Evolutionary conservation across 805 yeast species (phyloP).

Genomic region (Wickerhamomyces hampshirensis): DNA sequence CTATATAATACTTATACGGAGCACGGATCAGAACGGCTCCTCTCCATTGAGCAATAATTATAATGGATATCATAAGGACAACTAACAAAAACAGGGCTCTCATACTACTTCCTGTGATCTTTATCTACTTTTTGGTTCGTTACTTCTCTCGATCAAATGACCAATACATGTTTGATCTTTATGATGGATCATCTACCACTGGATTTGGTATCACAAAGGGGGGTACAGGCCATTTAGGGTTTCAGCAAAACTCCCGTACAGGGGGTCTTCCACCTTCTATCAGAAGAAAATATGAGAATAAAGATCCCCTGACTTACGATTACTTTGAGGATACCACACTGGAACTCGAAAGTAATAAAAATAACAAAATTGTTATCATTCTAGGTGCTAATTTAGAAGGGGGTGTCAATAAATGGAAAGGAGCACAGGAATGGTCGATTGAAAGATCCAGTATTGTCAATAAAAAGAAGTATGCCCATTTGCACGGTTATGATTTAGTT

Average conservation of each 20-base stretch:
- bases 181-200: slow-evolving; percentile 18
- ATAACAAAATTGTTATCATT: slow-evolving; percentile 31
- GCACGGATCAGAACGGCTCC: no score
- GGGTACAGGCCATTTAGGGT: slow-evolving; percentile 23
- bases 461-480: slow-evolving; percentile 42
- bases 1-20: no score
- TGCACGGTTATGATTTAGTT: slow-evolving; percentile 44
- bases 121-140: neutral
- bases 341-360: slow-evolving; percentile 7
- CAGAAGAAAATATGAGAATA: slow-evolving; percentile 9
- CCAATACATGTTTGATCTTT: slow-evolving; percentile 14
- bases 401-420: slow-evolving; percentile 36
- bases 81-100: no score
- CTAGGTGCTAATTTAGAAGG: slow-evolving; percentile 38
- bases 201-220: slow-evolving; percentile 25
- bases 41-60: no score
- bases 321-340: slow-evolving; percentile 10
- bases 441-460: slow-evolving; percentile 44
- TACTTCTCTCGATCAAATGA: slow-evolving; percentile 1
- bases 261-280: slow-evolving; percentile 25
- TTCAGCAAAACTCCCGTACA: slow-evolving; percentile 14
- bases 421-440: slow-evolving; percentile 39
- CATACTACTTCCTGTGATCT: neutral
- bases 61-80: no score
- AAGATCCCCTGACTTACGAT: slow-evolving; percentile 8